Evolutionary conservation across 2,329 filamentous ascomycete species (phyloP).

Genomic region (Aspergillus glaucus): DNA sequence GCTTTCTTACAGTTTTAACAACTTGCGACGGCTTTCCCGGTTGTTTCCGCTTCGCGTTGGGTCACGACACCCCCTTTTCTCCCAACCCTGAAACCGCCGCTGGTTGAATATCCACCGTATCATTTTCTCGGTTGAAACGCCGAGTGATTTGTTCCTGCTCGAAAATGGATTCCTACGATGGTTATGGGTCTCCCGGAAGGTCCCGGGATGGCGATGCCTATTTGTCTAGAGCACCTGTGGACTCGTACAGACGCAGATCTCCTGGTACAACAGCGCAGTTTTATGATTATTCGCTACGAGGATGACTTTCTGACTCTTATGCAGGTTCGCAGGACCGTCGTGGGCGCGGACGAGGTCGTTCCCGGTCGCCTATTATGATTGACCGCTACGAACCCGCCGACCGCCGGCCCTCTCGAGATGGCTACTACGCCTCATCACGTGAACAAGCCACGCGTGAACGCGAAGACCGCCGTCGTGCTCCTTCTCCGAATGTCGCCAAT

Average conservation of each 20-base stretch:
- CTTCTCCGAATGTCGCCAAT: constrained; percentile 51
- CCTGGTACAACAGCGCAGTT: constrained; percentile 33
- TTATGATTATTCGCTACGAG: background rate
- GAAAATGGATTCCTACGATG: constrained; percentile 43
- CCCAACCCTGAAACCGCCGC: background rate
- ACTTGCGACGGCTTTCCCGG: constrained; percentile 3
- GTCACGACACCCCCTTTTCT: background rate
- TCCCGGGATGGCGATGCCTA: constrained; percentile 36
- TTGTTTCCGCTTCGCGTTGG: background rate
- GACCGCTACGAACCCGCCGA: constrained; percentile 59
- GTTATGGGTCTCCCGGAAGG: constrained; percentile 40
- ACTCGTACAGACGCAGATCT: constrained; percentile 42
- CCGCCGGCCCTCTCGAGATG: constrained; percentile 48
- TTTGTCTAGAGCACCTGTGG: constrained; percentile 25
- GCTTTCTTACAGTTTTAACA: constrained; percentile 17
- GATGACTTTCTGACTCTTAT: constrained; percentile 1
- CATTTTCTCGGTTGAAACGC: constrained; percentile 1
- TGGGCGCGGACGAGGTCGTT: constrained; percentile 45
- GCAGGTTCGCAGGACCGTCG: constrained; percentile 38
- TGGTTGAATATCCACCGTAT: background rate
- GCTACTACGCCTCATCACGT: constrained; percentile 46
- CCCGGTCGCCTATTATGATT: constrained; percentile 56
- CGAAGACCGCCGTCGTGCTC: constrained; percentile 52
- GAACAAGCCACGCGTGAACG: constrained; percentile 45
- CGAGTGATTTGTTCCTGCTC: constrained; percentile 1